Base-by-base conservation (phyloP, 2,329 filamentous ascomycete species). In the Exophiala sideris region DNA sequence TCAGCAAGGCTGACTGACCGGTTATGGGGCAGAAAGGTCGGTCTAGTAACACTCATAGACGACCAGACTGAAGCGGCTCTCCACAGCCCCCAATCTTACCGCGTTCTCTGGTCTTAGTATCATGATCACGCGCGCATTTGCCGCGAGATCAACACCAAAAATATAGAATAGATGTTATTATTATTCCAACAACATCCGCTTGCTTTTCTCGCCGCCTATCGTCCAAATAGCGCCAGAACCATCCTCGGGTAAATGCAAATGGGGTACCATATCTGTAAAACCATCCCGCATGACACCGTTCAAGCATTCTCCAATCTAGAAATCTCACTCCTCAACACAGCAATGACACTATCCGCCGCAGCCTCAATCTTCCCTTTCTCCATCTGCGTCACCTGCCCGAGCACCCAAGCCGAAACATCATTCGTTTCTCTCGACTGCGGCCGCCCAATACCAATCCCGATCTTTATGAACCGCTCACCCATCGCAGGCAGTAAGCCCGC, bases 361-460 rank as follows among this genome's bases (percentile, higher is more conserved):
- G 64, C 70, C 56, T 80, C 77, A 40, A 89, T 69, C 11, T 73
- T 68, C 16, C 68, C 66, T 65, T 75, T 74, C 65, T 88, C 79
- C 9, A 68, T 64, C 6, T 64, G 59, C 8, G 76, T 79, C 76
- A 94, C 84, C 64, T 83, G 82, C 53, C 78, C 78, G 62, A 97
- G 73, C 40, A 97, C 91, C 73, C 92, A 95, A 20, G 82, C 75
- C 40, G 85, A 82, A 8, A 97, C 91, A 2, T 81, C 82, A 36
- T 75, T 73, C 18, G 77, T 75, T 46, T 89, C 85, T 59, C 91
- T 79, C 58, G 80, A 85, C 2, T 50, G 35, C 10, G 92, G 92
- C 42, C 94, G 76, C n/a, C 89, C 91, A 72, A 97, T 96, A 0
- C 94, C 94, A 10, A 97, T 75, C 0, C 88, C 86, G 47, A 97